Percentiles rank a stretch among this genome's conserved stretches.
Evolutionary conservation across 1,139 yeast species (phyloP).

Genomic region (Suhomyces bolitotheri): DNA sequence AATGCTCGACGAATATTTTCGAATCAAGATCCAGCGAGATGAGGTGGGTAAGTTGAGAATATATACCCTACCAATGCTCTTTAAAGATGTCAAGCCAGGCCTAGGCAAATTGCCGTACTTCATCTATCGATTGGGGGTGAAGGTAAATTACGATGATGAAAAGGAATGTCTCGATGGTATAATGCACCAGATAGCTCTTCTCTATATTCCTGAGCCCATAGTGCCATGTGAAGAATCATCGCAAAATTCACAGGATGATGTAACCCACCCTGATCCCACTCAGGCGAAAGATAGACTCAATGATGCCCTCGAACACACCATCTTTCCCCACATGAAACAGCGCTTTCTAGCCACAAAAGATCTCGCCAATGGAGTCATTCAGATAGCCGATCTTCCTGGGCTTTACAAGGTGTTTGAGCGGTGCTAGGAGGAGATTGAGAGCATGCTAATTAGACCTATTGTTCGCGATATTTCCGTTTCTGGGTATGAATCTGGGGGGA

Average conservation of each 20-base stretch:
- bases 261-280: not conserved
- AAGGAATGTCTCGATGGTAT: constrained; percentile 64
- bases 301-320: constrained; percentile 48
- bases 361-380: constrained; percentile 59
- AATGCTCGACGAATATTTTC: constrained; percentile 82
- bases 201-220: constrained; percentile 68
- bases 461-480: not conserved
- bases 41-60: constrained; percentile 34
- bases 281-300: constrained; percentile 23
- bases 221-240: not conserved
- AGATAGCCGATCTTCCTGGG: constrained; percentile 90
- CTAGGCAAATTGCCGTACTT: constrained; percentile 66
- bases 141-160: constrained; percentile 68
- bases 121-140: constrained; percentile 58
- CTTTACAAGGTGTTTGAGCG: constrained; percentile 89
- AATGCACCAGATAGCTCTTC: constrained; percentile 64
- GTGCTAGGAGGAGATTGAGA: constrained; percentile 38
- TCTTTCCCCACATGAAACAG: constrained; percentile 68
- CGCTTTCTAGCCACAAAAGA: constrained; percentile 64
- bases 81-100: constrained; percentile 64
- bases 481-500: not conserved
- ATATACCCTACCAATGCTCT: constrained; percentile 62
- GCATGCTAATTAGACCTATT: not conserved
- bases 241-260: not conserved
- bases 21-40: constrained; percentile 41